These are phyloP conservation scores for Aspergillus tamarii DNA, from an alignment of 2,329 filamentous ascomycete species.

Conservation along the genomic window DNA sequence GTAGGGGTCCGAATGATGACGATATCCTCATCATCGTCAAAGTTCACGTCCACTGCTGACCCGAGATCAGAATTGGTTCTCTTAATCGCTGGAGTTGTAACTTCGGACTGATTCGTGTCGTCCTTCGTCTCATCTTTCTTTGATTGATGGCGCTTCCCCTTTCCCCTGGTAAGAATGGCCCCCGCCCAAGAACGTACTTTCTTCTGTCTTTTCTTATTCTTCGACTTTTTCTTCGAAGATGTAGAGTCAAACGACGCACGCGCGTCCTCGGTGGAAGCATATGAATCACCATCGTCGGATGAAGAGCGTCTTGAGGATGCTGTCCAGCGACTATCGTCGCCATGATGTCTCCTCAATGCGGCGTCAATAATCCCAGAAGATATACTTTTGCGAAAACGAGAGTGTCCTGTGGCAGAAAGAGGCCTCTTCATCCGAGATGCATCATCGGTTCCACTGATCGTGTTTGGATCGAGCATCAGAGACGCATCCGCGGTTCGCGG, in stretches of 20 bases:
- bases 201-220: slow-evolving; percentile 62
- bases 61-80: slow-evolving; percentile 46
- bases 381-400: slow-evolving; percentile 34
- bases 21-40: slow-evolving; percentile 52
- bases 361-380: slow-evolving; percentile 33
- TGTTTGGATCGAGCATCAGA: slow-evolving; percentile 33
- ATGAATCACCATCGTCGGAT: slow-evolving; percentile 35
- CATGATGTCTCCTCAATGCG: slow-evolving; percentile 24
- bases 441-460: slow-evolving; percentile 20
- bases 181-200: slow-evolving; percentile 70
- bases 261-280: slow-evolving; percentile 32
- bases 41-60: slow-evolving; percentile 49
- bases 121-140: slow-evolving; percentile 49
- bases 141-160: slow-evolving; percentile 48
- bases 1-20: slow-evolving; percentile 51
- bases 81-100: slow-evolving; percentile 48
- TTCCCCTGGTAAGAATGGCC: slow-evolving; percentile 52
- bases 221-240: slow-evolving; percentile 38
- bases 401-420: slow-evolving; percentile 43
- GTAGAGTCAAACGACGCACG: slow-evolving; percentile 25
- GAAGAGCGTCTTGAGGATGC: slow-evolving; percentile 30
- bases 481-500: slow-evolving; percentile 51
- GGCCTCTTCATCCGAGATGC: slow-evolving; percentile 40
- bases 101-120: slow-evolving; percentile 38
- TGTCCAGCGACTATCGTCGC: slow-evolving; percentile 27